Evolutionary conservation across 257 asterid species (phyloP).

Genomic region (Nicotiana noctiflora): DNA sequence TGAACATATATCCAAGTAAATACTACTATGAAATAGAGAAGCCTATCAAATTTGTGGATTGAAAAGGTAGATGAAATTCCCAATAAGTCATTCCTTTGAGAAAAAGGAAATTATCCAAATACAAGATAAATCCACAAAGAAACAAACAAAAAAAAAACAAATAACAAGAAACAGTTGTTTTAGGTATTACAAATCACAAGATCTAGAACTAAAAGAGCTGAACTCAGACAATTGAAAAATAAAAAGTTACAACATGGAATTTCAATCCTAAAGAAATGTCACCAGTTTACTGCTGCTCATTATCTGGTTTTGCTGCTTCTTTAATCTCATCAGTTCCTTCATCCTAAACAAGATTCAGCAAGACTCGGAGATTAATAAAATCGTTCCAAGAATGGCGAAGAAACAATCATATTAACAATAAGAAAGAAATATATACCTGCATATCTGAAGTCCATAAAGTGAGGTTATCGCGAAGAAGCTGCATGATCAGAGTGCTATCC

Average conservation of each 20-base stretch:
- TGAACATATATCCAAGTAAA: neutral
- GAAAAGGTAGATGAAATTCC: neutral
- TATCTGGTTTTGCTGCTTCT: conserved; percentile 80
- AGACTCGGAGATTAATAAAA: neutral
- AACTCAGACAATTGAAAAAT: neutral
- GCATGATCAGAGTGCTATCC: conserved; percentile 96
- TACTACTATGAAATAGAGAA: neutral
- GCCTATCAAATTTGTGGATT: neutral
- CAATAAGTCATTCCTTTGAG: conserved; percentile 11
- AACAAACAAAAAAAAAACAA: conserved; percentile 5
- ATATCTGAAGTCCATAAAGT: conserved; percentile 92
- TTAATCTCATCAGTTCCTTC: conserved; percentile 75
- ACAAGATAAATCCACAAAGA: conserved; percentile 3
- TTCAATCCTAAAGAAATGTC: conserved; percentile 25
- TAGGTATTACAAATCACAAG: conserved; percentile 10
- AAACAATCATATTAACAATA: neutral
- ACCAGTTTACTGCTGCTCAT: conserved; percentile 26
- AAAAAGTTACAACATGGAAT: conserved; percentile 21
- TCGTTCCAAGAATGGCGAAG: neutral
- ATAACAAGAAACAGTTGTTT: conserved; percentile 3
- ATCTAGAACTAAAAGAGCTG: conserved; percentile 18
- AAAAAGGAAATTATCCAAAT: conserved; percentile 11
- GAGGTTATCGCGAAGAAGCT: conserved; percentile 91
- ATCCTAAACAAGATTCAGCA: conserved; percentile 42
- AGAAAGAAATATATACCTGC: conserved; percentile 40